phyloP scores from a whole-genome alignment of 306 rosid genomes.

The Leucaena leucocephala region DNA sequence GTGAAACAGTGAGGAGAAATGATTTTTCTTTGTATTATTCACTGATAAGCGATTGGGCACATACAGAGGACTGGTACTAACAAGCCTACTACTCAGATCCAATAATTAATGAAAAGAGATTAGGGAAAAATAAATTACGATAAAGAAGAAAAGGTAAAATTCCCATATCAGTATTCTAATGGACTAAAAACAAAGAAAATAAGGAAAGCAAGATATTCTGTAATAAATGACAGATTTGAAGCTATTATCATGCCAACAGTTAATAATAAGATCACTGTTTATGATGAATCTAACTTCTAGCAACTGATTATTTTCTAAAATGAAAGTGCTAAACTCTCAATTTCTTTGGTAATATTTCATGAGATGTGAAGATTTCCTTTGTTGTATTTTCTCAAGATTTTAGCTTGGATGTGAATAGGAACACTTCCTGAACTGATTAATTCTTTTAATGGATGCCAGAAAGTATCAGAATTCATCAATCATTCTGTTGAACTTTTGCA shows the following conservation, averaged over 20 bases:
- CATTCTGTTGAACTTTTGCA: slow-evolving; percentile 64
- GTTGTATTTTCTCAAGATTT: slow-evolving; percentile 7
- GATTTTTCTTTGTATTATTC: too few relatives aligned
- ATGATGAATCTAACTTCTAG: background rate
- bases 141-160: too few relatives aligned
- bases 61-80: too few relatives aligned
- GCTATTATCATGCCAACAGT: background rate
- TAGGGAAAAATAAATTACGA: too few relatives aligned
- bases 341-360: slow-evolving; percentile 21
- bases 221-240: background rate
- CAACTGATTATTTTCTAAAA: background rate
- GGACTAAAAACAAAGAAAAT: too few relatives aligned
- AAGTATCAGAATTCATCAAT: slow-evolving; percentile 63
- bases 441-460: slow-evolving; percentile 61
- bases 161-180: too few relatives aligned
- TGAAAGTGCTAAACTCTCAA: slow-evolving; percentile 25
- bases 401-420: slow-evolving; percentile 24
- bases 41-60: too few relatives aligned
- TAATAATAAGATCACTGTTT: background rate
- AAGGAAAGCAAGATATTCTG: too few relatives aligned
- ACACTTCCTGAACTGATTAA: slow-evolving; percentile 38
- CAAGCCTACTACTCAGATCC: too few relatives aligned
- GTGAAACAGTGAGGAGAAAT: too few relatives aligned
- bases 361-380: slow-evolving; percentile 8
- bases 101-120: too few relatives aligned